phyloP scores from a whole-genome alignment of 2,329 filamentous ascomycete species.

The Epichloe brachyelytri region DNA sequence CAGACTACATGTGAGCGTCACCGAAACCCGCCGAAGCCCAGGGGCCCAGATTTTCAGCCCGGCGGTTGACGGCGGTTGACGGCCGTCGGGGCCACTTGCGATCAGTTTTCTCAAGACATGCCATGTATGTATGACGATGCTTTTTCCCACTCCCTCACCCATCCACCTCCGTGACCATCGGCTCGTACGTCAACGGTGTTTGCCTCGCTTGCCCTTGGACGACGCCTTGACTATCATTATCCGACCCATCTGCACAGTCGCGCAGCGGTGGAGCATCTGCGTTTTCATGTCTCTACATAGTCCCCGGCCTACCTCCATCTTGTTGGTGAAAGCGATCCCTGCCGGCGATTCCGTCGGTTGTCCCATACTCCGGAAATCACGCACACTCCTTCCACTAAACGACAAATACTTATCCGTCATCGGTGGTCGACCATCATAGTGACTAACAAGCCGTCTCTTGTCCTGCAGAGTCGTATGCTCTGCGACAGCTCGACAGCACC shows the following conservation, averaged over 20 bases:
- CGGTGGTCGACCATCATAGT: not conserved
- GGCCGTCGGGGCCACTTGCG: not conserved
- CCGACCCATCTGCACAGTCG: not conserved
- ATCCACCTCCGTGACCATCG: not conserved
- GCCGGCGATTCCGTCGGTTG: not conserved
- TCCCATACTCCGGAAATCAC: not conserved
- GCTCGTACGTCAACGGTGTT: conserved; percentile 2
- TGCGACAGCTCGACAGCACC: no score
- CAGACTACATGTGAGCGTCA: conserved; percentile 1
- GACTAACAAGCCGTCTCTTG: no score
- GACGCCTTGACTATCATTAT: not conserved
- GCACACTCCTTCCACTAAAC: not conserved
- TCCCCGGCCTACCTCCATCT: not conserved
- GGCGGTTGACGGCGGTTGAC: not conserved
- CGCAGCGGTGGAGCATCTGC: not conserved
- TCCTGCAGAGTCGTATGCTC: no score
- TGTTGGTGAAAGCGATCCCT: not conserved
- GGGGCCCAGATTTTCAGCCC: not conserved
- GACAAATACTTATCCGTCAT: not conserved
- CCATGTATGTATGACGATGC: conserved; percentile 5
- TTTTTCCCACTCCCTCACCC: not conserved
- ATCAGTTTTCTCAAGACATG: not conserved
- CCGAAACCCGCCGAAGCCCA: conserved; percentile 2
- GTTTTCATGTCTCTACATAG: not conserved
- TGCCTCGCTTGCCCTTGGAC: not conserved